Conservation (phyloP, 345 rosid genomes). For the Dimocarpus longan region DNA sequence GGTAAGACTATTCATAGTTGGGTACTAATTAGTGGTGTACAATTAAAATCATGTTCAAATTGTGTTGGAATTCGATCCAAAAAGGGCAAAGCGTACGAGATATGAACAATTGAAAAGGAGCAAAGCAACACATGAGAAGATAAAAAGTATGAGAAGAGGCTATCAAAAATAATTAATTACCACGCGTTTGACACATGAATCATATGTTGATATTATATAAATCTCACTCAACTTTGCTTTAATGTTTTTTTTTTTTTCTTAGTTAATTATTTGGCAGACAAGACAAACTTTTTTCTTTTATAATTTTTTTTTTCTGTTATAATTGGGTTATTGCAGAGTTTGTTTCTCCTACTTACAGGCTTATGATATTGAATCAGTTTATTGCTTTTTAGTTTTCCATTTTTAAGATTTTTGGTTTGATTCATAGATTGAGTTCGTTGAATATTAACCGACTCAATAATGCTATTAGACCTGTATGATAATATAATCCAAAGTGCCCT, state of each 20-base stretch:
- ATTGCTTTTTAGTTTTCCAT: too few species aligned
- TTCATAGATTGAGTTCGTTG: too few species aligned
- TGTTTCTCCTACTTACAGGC: too few species aligned
- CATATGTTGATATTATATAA: not conserved
- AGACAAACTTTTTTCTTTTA: not conserved
- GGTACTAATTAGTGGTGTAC: not conserved
- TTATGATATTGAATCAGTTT: too few species aligned
- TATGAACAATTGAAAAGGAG: conserved; percentile 11
- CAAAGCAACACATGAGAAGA: conserved; percentile 1
- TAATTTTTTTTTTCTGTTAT: not conserved
- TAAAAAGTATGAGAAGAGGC: not conserved
- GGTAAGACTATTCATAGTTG: not conserved
- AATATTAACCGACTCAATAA: too few species aligned
- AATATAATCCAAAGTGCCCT: too few species aligned
- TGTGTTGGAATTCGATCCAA: not conserved
- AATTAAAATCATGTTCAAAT: not conserved
- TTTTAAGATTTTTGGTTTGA: too few species aligned
- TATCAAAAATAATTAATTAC: not conserved
- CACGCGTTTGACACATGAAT: conserved; percentile 11
- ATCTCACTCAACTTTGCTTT: not conserved
- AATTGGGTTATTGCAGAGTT: too few species aligned
- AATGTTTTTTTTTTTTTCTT: not conserved
- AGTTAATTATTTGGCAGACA: not conserved
- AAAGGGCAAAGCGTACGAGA: conserved; percentile 6
- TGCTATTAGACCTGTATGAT: too few species aligned